phyloP scores from a whole-genome alignment of 345 rosid species.

The Pistacia atlantica region DNA sequence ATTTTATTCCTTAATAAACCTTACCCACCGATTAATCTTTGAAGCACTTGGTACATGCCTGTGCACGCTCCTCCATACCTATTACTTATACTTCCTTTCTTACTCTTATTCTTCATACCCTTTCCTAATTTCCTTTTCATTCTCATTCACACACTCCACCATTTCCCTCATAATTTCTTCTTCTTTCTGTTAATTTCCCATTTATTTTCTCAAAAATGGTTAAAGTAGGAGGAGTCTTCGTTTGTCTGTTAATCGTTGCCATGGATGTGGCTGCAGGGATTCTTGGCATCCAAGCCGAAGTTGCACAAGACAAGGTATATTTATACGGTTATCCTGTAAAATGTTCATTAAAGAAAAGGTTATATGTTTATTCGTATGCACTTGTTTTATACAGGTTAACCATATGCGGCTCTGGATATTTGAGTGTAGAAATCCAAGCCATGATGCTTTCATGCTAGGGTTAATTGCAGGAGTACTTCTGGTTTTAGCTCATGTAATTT shows the following conservation, averaged over 20 bases:
- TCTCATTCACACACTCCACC: background rate
- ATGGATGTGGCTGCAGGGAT: slow-evolving; percentile 84
- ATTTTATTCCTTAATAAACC: too few species aligned
- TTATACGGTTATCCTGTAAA: background rate
- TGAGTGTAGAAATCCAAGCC: slow-evolving; percentile 90
- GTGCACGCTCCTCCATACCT: slow-evolving; percentile 38
- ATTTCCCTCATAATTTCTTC: slow-evolving; percentile 6
- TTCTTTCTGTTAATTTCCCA: slow-evolving; percentile 2
- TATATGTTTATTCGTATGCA: background rate
- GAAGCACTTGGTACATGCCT: slow-evolving; percentile 10
- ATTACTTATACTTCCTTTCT: slow-evolving; percentile 19
- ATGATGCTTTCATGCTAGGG: slow-evolving; percentile 77
- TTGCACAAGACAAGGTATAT: slow-evolving; percentile 71
- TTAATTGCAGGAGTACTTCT: slow-evolving; percentile 74
- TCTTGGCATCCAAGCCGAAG: slow-evolving; percentile 90
- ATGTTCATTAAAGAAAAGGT: background rate
- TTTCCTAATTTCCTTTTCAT: background rate
- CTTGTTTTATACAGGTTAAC: slow-evolving; percentile 50
- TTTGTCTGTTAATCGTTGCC: slow-evolving; percentile 74
- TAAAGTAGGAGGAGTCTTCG: slow-evolving; percentile 59
- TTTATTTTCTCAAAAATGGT: slow-evolving; percentile 39
- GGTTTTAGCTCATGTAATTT: slow-evolving; percentile 62
- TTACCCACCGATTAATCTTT: slow-evolving; percentile 1
- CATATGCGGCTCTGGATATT: slow-evolving; percentile 84
- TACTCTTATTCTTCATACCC: background rate